Evolutionary conservation across 768 basidiomycete species (phyloP), one percentile per base, ranked within the genome.

Genomic region (Lenzites betulinus): DNA sequence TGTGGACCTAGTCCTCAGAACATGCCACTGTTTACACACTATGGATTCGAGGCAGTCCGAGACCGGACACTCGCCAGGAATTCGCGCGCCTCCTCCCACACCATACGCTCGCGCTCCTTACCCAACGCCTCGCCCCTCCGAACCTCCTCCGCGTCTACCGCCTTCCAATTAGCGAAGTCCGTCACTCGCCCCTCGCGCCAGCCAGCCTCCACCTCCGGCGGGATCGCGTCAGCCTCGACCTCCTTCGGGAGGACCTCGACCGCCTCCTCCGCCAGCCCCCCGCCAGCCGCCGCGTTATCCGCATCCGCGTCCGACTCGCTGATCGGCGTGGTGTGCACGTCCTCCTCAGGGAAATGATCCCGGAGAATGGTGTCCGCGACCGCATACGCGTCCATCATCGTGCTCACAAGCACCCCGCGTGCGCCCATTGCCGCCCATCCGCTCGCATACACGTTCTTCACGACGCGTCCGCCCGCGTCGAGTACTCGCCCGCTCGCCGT

Each of bases 341-440:
- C 63, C 41, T 56, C 62, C 7, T 49, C 50, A 0, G 69, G 58
- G 41, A 74, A 69, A 18, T 81, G 79, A 66, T 95, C 94, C 1
- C 76, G 74, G 1, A 93, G 62, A 53, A 98, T 83, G 0, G 81
- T 76, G 39, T 90, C 86, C 2, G 92, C 89, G 2, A 92, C 86
- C 2, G 81, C 80, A 69, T 94, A 93, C 22, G 95, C 92, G 70
- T 97, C 83, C 73, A 93, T 85, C 94, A 99, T 94, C 35, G 97
- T 97, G 3, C 88, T 81, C 1, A 93, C 95, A 46, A 98, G 79
- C 13, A 98, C 95, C 11, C 95, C 95, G 53, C 85, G 88, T 0
- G 97, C 95, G 36, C 96, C 96, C 3, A 83, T 86, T 2, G 93
- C 89, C 2, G 93, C 89, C 97, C 97, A 99, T 11, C 96, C 96